Percentiles rank a stretch among this genome's conserved stretches.
phyloP scores from a whole-genome alignment of 345 rosid genomes.

The Corymbia maculata region DNA sequence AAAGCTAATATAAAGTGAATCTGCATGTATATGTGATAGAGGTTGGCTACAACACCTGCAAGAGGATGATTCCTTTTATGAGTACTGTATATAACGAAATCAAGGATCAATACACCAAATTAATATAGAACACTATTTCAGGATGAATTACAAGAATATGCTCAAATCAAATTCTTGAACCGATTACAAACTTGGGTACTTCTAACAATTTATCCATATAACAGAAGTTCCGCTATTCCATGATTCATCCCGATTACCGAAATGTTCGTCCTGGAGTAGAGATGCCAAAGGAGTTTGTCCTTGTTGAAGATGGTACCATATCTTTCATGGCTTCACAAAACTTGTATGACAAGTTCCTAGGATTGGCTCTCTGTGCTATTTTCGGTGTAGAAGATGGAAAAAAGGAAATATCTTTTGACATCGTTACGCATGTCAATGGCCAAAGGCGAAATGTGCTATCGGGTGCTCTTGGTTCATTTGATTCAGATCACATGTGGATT shows the following conservation, averaged over 20 bases:
- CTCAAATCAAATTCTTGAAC: background rate
- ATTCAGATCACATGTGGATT: background rate
- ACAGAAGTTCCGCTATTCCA: background rate
- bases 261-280: background rate
- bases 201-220: background rate
- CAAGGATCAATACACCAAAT: background rate
- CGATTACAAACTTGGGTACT: rapidly evolving
- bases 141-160: background rate
- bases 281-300: background rate
- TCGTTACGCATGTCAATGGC: background rate
- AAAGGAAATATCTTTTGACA: background rate
- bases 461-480: background rate
- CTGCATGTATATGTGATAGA: no score
- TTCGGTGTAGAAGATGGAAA: background rate
- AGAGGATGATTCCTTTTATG: background rate
- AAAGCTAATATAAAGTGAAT: no score
- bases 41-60: no score
- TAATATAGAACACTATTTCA: background rate
- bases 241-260: rapidly evolving
- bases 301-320: background rate
- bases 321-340: background rate
- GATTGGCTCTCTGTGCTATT: background rate
- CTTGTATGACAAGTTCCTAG: background rate
- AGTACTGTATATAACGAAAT: background rate
- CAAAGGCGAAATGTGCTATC: background rate